These are phyloP conservation scores for Chaetomiaceae sp. DNA, from an alignment of 2,329 filamentous ascomycete species.

Conservation along the genomic window DNA sequence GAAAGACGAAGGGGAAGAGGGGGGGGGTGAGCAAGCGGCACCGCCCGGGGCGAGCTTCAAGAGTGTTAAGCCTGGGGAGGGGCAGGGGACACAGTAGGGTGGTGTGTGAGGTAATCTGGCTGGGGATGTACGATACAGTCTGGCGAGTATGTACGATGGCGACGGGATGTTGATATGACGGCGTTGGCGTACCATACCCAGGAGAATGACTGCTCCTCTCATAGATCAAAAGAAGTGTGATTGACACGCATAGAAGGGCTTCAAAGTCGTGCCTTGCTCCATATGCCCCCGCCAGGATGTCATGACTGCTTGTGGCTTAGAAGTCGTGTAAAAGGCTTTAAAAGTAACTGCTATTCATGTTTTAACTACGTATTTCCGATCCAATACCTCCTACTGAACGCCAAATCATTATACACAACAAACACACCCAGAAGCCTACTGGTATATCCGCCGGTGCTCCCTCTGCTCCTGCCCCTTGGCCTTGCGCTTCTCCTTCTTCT, in stretches of 20 bases:
- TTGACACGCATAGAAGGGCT: too few species aligned
- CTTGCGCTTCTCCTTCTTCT: slow-evolving; percentile 78
- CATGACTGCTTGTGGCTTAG: too few species aligned
- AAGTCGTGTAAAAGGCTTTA: too few species aligned
- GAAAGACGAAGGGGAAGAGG: slow-evolving; percentile 5
- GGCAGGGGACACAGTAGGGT: neutral
- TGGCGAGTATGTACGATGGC: too few species aligned
- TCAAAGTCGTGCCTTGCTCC: too few species aligned
- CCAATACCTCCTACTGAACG: neutral
- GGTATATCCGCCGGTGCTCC: slow-evolving; percentile 65
- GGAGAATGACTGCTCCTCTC: neutral
- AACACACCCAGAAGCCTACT: neutral
- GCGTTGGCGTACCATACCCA: slow-evolving; percentile 17
- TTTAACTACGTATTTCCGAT: neutral
- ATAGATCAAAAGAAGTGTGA: too few species aligned
- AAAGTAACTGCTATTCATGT: too few species aligned
- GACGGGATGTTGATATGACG: neutral
- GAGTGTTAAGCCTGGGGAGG: slow-evolving; percentile 18
- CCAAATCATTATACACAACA: neutral
- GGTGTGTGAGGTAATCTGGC: slow-evolving; percentile 2
- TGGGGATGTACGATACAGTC: neutral
- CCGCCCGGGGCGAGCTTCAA: slow-evolving; percentile 28
- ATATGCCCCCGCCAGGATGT: too few species aligned
- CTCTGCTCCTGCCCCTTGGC: slow-evolving; percentile 69
- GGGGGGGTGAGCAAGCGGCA: slow-evolving; percentile 1